Conservation (phyloP, 1,139 yeast genomes). For the Ashbya aceris region DNA sequence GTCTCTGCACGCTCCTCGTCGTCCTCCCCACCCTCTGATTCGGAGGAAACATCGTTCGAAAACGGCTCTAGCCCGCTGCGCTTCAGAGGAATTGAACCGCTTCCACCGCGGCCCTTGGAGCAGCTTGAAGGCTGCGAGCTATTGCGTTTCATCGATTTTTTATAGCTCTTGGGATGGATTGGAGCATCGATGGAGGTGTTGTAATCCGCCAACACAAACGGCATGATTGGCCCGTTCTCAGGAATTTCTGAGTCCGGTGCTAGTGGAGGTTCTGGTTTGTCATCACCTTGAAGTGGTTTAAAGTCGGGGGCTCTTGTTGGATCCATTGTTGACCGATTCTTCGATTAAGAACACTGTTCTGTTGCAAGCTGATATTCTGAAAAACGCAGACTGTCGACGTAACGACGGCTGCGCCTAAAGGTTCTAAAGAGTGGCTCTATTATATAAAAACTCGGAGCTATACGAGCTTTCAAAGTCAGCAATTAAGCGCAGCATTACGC, state of each 20-base stretch:
- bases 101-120: constrained; percentile 1
- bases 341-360: too few relatives aligned
- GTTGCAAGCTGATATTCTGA: too few relatives aligned
- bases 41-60: constrained; percentile 35
- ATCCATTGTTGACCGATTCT: constrained; percentile 40
- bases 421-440: too few relatives aligned
- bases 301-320: constrained; percentile 76
- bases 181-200: constrained; percentile 69
- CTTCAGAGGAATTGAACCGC: constrained; percentile 33
- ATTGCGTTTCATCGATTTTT: constrained; percentile 16
- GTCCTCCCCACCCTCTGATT: constrained; percentile 9
- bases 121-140: constrained; percentile 2
- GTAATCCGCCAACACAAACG: constrained; percentile 67
- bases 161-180: constrained; percentile 38
- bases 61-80: constrained; percentile 39
- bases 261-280: constrained; percentile 51
- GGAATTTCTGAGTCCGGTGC: constrained; percentile 71
- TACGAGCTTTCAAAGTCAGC: too few relatives aligned
- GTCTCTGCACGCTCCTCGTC: constrained; percentile 3
- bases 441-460: too few relatives aligned
- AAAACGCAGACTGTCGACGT: too few relatives aligned
- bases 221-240: constrained; percentile 61
- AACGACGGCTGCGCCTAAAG: too few relatives aligned
- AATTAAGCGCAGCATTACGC: too few relatives aligned
- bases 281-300: constrained; percentile 59